These are phyloP conservation scores for Orbilia brochopaga DNA, from an alignment of 2,329 filamentous ascomycete genomes.

Conservation along the genomic window DNA sequence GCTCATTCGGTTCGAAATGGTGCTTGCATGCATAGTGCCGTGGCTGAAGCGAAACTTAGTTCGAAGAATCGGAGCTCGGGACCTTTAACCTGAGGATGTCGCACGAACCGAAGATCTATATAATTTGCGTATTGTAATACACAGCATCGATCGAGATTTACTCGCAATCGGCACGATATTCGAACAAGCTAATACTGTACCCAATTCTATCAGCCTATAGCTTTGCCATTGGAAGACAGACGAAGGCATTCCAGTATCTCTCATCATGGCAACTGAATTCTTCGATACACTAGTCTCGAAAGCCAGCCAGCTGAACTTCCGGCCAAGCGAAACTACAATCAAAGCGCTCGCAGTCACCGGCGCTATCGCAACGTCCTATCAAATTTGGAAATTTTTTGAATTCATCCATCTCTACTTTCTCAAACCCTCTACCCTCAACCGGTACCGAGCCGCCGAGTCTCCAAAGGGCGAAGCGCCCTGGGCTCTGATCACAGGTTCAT, in stretches of 20 bases:
- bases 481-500: constrained; percentile 93
- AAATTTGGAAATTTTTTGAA: constrained; percentile 20
- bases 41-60: too few relatives aligned
- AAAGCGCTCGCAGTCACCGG: constrained; percentile 13
- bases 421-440: constrained; percentile 23
- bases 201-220: too few relatives aligned
- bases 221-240: too few relatives aligned
- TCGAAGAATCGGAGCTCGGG: too few relatives aligned
- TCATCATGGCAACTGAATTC: not conserved
- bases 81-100: not conserved
- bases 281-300: not conserved
- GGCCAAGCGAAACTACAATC: not conserved
- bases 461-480: constrained; percentile 71
- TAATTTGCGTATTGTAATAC: not conserved
- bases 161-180: not conserved
- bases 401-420: constrained; percentile 37
- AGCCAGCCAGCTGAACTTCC: not conserved
- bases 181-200: too few relatives aligned
- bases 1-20: too few relatives aligned
- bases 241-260: not conserved
- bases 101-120: not conserved
- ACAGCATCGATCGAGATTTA: not conserved
- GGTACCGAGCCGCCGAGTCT: constrained; percentile 25
- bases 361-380: constrained; percentile 24
- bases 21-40: too few relatives aligned